These are phyloP conservation scores for Pharus latifolius DNA, from an alignment of 176 grass and related monocot genomes.

Conservation along the genomic window DNA sequence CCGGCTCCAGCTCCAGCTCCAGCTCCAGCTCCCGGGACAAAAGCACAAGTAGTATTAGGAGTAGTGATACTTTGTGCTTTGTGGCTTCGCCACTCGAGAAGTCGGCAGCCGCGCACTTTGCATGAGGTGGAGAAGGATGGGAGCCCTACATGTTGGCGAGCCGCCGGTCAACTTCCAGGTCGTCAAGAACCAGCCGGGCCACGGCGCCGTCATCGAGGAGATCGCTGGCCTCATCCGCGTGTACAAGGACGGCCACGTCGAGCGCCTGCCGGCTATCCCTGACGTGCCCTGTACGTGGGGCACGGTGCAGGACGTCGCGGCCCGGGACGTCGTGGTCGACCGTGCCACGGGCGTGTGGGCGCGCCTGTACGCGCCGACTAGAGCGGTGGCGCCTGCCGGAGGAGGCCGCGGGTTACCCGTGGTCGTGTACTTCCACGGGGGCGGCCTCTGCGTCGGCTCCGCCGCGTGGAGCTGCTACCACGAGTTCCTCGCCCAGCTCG, in stretches of 20 bases:
- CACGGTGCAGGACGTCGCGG: slow-evolving; percentile 12
- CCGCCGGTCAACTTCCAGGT: slow-evolving; percentile 26
- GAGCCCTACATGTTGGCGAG: slow-evolving; percentile 55
- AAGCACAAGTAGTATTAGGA: too few relatives aligned
- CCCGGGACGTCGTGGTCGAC: slow-evolving; percentile 43
- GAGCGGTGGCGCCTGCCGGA: neutral
- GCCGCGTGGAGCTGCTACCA: slow-evolving; percentile 93
- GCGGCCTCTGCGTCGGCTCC: slow-evolving; percentile 89
- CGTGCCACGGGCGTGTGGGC: slow-evolving; percentile 50
- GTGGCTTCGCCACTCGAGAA: slow-evolving; percentile 3
- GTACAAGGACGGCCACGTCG: slow-evolving; percentile 66
- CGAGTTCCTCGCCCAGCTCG: slow-evolving; percentile 55
- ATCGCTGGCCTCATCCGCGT: slow-evolving; percentile 66
- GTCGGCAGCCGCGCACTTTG: neutral
- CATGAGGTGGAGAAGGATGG: slow-evolving; percentile 46
- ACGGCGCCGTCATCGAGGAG: slow-evolving; percentile 65
- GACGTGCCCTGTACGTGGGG: slow-evolving; percentile 64
- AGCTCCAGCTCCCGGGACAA: slow-evolving; percentile 12
- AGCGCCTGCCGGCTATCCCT: slow-evolving; percentile 54
- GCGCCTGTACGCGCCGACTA: slow-evolving; percentile 53
- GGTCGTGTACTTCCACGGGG: slow-evolving; percentile 92
- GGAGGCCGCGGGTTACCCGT: slow-evolving; percentile 32
- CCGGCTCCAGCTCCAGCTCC: too few relatives aligned
- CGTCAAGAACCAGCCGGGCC: slow-evolving; percentile 15
- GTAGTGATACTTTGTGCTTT: too few relatives aligned